Conservation (phyloP, 2,329 filamentous ascomycete species). For the Penicillium freii region DNA sequence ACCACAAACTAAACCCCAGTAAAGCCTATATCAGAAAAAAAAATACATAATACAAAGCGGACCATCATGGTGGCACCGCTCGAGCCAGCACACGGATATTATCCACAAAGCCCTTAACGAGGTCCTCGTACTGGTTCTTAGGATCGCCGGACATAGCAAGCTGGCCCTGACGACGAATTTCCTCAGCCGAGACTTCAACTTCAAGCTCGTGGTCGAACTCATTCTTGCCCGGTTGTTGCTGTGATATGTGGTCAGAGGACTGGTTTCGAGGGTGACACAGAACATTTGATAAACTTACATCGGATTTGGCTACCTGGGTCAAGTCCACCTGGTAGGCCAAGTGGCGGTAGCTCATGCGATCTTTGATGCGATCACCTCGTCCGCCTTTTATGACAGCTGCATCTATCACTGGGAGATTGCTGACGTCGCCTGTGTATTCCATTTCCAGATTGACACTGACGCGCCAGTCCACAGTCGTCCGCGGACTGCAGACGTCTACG, state of each 20-base stretch:
- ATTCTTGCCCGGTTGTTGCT: slow-evolving; percentile 33
- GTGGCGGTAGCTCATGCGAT: slow-evolving; percentile 87
- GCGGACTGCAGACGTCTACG: slow-evolving; percentile 80
- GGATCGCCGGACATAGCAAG: slow-evolving; percentile 40
- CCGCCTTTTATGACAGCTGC: slow-evolving; percentile 31
- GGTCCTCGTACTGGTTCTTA: slow-evolving; percentile 45
- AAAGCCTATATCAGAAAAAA: slow-evolving; percentile 4
- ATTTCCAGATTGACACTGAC: slow-evolving; percentile 95
- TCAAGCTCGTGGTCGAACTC: slow-evolving; percentile 51
- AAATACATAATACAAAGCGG: slow-evolving; percentile 21
- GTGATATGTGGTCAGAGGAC: slow-evolving; percentile 14
- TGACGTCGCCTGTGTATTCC: slow-evolving; percentile 69
- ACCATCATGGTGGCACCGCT: slow-evolving; percentile 35
- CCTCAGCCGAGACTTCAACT: slow-evolving; percentile 48
- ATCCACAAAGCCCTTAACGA: slow-evolving; percentile 51
- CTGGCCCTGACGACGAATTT: slow-evolving; percentile 46
- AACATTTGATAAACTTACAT: slow-evolving; percentile 36
- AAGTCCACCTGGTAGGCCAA: slow-evolving; percentile 86
- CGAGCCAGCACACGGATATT: slow-evolving; percentile 49
- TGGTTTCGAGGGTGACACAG: slow-evolving; percentile 7
- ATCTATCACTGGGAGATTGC: slow-evolving; percentile 51
- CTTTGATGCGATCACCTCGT: slow-evolving; percentile 70
- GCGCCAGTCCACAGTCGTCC: slow-evolving; percentile 78
- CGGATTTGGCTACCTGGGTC: slow-evolving; percentile 72
- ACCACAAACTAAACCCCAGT: background rate